Conservation (phyloP, 1,139 yeast genomes). For the Fermentozyma sake region DNA sequence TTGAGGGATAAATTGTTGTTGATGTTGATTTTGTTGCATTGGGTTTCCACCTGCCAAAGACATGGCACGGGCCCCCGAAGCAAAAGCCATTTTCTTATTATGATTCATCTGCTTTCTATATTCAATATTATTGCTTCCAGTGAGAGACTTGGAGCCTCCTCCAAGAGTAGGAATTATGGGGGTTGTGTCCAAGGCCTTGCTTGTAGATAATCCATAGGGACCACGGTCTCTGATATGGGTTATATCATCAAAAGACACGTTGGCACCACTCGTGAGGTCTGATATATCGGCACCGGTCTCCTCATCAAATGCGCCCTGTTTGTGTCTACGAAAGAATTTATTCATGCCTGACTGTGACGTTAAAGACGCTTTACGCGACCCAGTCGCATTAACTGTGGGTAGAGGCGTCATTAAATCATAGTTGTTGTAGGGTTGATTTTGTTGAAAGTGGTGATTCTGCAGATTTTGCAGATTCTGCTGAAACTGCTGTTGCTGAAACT, state of each 20-base stretch:
- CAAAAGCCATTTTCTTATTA: conserved; percentile 56
- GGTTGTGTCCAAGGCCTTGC: conserved; percentile 47
- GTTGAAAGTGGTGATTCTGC: conserved; percentile 7
- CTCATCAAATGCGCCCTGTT: conserved; percentile 43
- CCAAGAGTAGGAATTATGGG: conserved; percentile 71
- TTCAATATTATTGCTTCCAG: conserved; percentile 42
- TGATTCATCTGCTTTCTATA: conserved; percentile 68
- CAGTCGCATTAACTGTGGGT: conserved; percentile 7
- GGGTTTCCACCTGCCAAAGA: conserved; percentile 35
- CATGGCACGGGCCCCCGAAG: conserved; percentile 46
- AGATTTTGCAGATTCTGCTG: no score
- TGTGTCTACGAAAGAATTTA: conserved; percentile 42
- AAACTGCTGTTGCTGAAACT: no score
- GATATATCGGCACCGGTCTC: conserved; percentile 49
- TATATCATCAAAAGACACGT: conserved; percentile 60
- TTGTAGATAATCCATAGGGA: conserved; percentile 46
- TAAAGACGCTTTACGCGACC: conserved; percentile 38
- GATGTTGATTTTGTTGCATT: conserved; percentile 22
- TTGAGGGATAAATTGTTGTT: conserved; percentile 9
- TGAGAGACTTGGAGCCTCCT: conserved; percentile 14
- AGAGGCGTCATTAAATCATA: conserved; percentile 20
- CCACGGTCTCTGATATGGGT: conserved; percentile 62
- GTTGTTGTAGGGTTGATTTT: conserved; percentile 12
- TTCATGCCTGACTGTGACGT: conserved; percentile 38
- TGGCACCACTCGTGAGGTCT: conserved; percentile 32